Evolutionary conservation across 2,329 filamentous ascomycete species (phyloP).

Genomic region (Arthrobotrys iridis): DNA sequence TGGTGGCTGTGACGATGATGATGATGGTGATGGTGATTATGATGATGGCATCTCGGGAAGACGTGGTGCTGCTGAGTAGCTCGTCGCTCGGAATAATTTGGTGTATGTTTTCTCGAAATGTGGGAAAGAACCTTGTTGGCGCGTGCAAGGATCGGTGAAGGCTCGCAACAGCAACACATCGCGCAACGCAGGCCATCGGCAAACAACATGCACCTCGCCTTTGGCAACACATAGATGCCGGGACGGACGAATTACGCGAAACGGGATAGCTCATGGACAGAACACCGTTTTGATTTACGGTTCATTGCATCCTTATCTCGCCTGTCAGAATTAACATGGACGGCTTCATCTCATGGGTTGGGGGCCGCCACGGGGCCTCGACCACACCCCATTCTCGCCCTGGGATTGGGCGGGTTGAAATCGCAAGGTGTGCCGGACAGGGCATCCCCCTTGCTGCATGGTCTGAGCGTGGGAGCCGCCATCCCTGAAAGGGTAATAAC

Average conservation of each 20-base stretch:
- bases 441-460: conserved; percentile 18
- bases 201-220: neutral
- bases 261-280: neutral
- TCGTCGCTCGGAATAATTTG: too few relatives aligned
- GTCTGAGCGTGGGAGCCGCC: conserved; percentile 27
- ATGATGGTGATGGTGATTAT: neutral
- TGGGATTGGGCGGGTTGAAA: conserved; percentile 1
- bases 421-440: conserved; percentile 10
- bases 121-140: neutral
- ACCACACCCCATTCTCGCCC: neutral
- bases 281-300: neutral
- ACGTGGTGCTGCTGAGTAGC: neutral
- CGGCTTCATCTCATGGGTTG: conserved; percentile 4
- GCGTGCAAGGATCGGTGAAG: neutral
- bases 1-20: neutral
- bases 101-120: neutral
- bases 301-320: neutral
- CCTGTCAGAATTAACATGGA: conserved; percentile 4
- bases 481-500: conserved; percentile 25
- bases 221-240: neutral
- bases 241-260: neutral
- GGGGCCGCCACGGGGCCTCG: conserved; percentile 13
- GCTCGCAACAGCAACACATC: neutral
- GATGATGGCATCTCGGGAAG: neutral
- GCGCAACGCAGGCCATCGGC: neutral